These are phyloP conservation scores for Heterobasidion irregulare DNA, from an alignment of 1,284 basidiomycete genomes.

Conservation along the genomic window DNA sequence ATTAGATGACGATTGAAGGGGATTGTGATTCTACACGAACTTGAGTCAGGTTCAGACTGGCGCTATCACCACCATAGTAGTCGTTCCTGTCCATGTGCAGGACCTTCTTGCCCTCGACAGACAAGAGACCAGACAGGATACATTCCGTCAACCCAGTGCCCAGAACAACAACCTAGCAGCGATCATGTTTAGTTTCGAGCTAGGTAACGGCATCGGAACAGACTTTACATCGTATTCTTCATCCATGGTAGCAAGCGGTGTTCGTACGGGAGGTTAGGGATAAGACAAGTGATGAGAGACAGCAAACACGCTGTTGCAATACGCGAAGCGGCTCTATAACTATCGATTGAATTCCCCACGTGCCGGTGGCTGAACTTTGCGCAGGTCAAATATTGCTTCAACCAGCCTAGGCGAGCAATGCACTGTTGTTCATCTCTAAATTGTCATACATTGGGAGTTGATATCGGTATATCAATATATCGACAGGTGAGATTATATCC, in stretches of 20 bases:
- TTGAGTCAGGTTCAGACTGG: constrained; percentile 96
- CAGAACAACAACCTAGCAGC: constrained; percentile 77
- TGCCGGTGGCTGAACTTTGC: constrained; percentile 2
- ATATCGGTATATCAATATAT: too few relatives aligned
- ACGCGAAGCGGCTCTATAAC: background rate
- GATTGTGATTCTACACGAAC: constrained; percentile 25
- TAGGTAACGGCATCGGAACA: background rate
- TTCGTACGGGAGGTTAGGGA: constrained; percentile 3
- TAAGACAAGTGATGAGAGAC: constrained; percentile 8
- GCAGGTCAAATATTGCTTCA: background rate
- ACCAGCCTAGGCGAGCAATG: too few relatives aligned
- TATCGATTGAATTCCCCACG: constrained; percentile 11
- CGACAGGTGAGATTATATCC: too few relatives aligned
- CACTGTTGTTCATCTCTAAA: too few relatives aligned
- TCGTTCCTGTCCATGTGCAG: constrained; percentile 99
- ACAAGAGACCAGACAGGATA: constrained; percentile 93
- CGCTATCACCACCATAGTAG: constrained; percentile 98
- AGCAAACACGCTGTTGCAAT: constrained; percentile 1
- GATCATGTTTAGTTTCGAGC: constrained; percentile 9
- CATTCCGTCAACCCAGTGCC: constrained; percentile 98
- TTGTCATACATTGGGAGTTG: too few relatives aligned
- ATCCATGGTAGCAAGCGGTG: constrained; percentile 51
- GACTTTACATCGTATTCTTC: constrained; percentile 77
- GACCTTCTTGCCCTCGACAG: constrained; percentile 99
- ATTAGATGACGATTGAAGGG: constrained; percentile 7